Base-by-base conservation (phyloP, 345 rosid species). In the Xanthoceras sorbifolium region DNA sequence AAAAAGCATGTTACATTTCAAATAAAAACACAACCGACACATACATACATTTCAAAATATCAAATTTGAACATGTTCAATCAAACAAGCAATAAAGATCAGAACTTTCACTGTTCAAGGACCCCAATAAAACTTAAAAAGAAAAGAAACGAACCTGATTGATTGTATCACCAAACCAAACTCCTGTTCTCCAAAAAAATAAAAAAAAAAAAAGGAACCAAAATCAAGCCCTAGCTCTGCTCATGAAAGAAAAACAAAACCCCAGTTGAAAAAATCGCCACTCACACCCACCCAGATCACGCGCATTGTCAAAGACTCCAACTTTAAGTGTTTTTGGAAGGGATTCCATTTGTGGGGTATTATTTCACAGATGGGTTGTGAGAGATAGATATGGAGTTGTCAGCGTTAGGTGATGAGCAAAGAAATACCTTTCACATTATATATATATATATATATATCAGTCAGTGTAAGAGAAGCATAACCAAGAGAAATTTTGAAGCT, bases 371-470 rank as follows among this genome's bases (percentile, higher is more conserved):
- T 44, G 79, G 79, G 76, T n/a, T 20, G 62, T 57, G 62, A 57
- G 62, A 70, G 80, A 86, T 73, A 65, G 86, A 79, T 50, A 79
- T 69, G 85, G 85, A 85, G 88, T 81, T 88, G 76, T 90, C 90
- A 84, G 88, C 31, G 83, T 85, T 88, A 80, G 94, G 89, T 90
- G 38, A 78, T 72, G 82, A 79, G 80, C 78, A 79, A 76, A 71
- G 84, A 78, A 82, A 81, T 84, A 87, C 78, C 79, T 81, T 77
- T 76, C 80, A 67, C 73, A 64, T 54, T 82, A 67, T 78, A 71
- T 65, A 72, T 66, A 42, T 64, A 46, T 67, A 36, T 82, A 67
- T 78, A 71, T 65, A 72, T 66, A 42, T 64, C 36, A 64, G 31
- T 44, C 76, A 26, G 77, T 77, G 85, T 72, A 52, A 48, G 18